phyloP scores from a whole-genome alignment of 2,329 filamentous ascomycete genomes.

The Penicillium digitatum region DNA sequence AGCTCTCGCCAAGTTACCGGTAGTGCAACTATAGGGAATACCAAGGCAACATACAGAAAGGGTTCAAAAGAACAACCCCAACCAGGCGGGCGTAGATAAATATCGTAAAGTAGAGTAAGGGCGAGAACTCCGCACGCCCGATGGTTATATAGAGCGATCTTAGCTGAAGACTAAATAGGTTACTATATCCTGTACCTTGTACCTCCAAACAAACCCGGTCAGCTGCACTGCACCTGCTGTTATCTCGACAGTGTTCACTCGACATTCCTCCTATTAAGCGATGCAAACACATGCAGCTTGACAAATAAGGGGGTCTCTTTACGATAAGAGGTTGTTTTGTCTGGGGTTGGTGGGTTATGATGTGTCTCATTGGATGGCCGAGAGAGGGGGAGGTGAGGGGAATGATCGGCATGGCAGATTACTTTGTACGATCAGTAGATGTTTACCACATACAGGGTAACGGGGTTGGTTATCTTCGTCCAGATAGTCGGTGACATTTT shows the following conservation, averaged over 20 bases:
- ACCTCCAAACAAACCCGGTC: neutral
- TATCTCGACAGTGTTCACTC: neutral
- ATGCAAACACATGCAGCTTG: neutral
- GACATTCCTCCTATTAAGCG: neutral
- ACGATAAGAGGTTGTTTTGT: neutral
- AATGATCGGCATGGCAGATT: neutral
- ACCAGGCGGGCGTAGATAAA: neutral
- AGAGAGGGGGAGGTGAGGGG: neutral
- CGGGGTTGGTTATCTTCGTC: too few species aligned
- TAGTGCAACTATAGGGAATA: neutral
- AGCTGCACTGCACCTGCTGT: neutral
- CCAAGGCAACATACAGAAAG: neutral
- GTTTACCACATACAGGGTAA: too few species aligned
- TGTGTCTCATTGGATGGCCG: neutral
- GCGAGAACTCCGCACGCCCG: neutral
- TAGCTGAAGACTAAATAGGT: neutral
- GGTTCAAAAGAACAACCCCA: neutral
- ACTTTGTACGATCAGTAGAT: too few species aligned
- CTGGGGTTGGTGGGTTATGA: neutral
- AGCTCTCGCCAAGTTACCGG: neutral
- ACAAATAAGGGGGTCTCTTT: neutral
- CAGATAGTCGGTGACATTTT: too few species aligned
- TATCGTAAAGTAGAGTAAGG: neutral
- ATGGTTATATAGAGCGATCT: neutral
- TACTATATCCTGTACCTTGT: neutral